Conservation (phyloP, 2,329 filamentous ascomycete species). For the Akanthomyces muscarius region DNA sequence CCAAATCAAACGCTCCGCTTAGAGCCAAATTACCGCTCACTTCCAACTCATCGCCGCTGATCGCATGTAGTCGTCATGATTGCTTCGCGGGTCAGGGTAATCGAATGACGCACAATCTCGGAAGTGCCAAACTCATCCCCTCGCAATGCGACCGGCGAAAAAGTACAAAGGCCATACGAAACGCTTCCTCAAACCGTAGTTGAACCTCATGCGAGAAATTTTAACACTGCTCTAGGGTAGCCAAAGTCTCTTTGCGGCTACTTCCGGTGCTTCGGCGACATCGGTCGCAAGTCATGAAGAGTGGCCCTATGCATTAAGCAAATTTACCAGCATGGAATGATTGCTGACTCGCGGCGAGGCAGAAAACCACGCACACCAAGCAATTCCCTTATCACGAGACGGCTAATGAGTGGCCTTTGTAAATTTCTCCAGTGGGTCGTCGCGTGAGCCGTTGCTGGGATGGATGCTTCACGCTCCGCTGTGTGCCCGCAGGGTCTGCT, state of each 20-base stretch:
- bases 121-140: no score
- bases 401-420: constrained; percentile 2
- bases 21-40: no score
- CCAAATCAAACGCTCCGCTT: no score
- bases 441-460: neutral
- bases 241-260: neutral
- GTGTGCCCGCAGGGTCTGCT: constrained; percentile 1
- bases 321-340: neutral
- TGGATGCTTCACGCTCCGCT: neutral
- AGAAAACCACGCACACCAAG: neutral
- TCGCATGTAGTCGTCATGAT: no score
- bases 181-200: neutral
- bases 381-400: neutral
- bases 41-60: no score
- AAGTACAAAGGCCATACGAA: no score
- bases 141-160: no score
- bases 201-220: neutral
- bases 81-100: no score
- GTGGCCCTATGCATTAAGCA: neutral
- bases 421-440: constrained; percentile 8
- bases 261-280: neutral
- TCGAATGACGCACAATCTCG: no score
- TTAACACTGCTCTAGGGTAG: neutral
- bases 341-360: neutral
- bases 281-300: neutral